These are phyloP conservation scores for Trichomonascus vanleenenianus DNA, from an alignment of 805 yeast genomes.

Conservation along the genomic window DNA sequence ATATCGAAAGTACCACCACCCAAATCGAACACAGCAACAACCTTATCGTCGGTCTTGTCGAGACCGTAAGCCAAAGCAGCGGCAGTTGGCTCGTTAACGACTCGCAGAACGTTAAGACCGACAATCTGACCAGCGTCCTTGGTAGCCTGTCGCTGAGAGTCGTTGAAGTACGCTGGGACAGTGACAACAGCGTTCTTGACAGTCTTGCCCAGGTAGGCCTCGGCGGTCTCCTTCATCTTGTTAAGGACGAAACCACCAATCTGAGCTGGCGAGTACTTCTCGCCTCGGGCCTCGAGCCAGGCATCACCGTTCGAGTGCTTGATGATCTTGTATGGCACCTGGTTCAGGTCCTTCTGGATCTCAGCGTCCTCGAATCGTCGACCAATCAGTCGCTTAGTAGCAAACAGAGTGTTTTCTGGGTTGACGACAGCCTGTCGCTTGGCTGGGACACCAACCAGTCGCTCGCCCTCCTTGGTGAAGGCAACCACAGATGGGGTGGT, in stretches of 20 bases:
- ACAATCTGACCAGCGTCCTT: constrained; percentile 98
- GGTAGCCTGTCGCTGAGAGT: constrained; percentile 88
- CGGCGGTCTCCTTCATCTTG: constrained; percentile 98
- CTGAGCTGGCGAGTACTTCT: constrained; percentile 88
- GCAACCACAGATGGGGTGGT: constrained; percentile 95
- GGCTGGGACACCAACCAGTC: constrained; percentile 90
- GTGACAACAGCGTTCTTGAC: constrained; percentile 87
- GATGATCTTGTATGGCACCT: constrained; percentile 86
- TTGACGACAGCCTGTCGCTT: constrained; percentile 94
- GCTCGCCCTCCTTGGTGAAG: constrained; percentile 84
- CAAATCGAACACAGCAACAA: constrained; percentile 92
- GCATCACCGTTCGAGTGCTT: constrained; percentile 93
- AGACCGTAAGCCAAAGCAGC: constrained; percentile 97
- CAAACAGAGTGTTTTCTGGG: constrained; percentile 88
- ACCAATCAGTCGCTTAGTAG: constrained; percentile 92
- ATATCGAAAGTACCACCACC: constrained; percentile 99
- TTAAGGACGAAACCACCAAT: constrained; percentile 89
- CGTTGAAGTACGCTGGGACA: constrained; percentile 86
- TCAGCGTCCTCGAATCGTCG: constrained; percentile 84
- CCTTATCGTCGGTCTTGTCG: constrained; percentile 64
- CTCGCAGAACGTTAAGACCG: constrained; percentile 84
- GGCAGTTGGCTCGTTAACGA: constrained; percentile 90
- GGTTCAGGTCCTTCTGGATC: constrained; percentile 81
- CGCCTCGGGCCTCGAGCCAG: constrained; percentile 87
- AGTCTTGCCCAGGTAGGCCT: constrained; percentile 78